Evolutionary conservation across 1,284 basidiomycete species (phyloP).

Genomic region (Gomphus sp.): DNA sequence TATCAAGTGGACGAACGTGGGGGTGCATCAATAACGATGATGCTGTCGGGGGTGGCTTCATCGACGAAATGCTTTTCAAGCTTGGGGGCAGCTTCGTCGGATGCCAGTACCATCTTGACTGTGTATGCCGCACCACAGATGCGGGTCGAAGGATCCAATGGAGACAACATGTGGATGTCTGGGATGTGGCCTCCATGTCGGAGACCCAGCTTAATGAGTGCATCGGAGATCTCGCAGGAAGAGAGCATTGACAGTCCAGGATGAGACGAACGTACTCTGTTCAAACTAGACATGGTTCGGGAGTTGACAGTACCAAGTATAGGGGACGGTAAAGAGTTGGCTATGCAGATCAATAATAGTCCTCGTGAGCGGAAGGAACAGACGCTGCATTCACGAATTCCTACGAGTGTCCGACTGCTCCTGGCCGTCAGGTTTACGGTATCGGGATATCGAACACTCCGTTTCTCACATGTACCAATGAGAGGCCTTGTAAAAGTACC

Average conservation of each 20-base stretch:
- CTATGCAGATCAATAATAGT: not conserved
- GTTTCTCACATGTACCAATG: no score
- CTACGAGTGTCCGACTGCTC: no score
- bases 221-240: constrained; percentile 85
- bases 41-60: constrained; percentile 52
- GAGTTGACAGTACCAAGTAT: constrained; percentile 1
- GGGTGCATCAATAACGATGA: constrained; percentile 77
- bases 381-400: not conserved
- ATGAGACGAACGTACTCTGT: not conserved
- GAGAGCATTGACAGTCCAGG: constrained; percentile 39
- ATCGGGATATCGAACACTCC: no score
- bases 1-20: constrained; percentile 35
- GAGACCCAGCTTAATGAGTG: constrained; percentile 75
- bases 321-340: not conserved
- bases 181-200: constrained; percentile 76
- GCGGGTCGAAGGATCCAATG: constrained; percentile 20
- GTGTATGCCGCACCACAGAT: constrained; percentile 83
- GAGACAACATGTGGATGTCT: constrained; percentile 61
- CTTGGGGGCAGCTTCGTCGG: constrained; percentile 57
- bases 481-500: not conserved
- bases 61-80: constrained; percentile 80
- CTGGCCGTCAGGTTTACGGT: no score
- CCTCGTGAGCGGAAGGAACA: not conserved
- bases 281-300: constrained; percentile 4
- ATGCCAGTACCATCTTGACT: constrained; percentile 73